These are phyloP conservation scores for Malus orientalis DNA, from an alignment of 306 rosid genomes.

Conservation along the genomic window DNA sequence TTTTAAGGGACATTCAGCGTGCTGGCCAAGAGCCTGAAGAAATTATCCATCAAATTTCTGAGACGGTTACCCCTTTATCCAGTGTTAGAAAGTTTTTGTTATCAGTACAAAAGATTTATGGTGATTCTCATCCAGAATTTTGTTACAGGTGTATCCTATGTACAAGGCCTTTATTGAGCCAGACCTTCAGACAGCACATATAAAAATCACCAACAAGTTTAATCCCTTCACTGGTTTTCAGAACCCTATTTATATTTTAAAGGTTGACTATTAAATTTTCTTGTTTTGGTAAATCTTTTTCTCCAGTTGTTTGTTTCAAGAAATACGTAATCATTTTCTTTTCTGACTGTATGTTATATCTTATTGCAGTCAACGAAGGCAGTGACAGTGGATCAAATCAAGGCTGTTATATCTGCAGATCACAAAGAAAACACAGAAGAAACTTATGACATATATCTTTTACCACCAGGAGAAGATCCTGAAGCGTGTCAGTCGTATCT, in stretches of 20 bases:
- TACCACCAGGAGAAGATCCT: slow-evolving; percentile 99
- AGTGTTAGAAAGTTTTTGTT: slow-evolving; percentile 13
- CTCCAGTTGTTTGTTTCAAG: slow-evolving; percentile 5
- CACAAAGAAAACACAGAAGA: slow-evolving; percentile 76
- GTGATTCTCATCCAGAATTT: slow-evolving; percentile 13
- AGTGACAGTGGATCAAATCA: slow-evolving; percentile 77
- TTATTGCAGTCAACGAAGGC: slow-evolving; percentile 60
- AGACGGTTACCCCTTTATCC: slow-evolving; percentile 69
- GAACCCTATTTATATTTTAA: slow-evolving; percentile 85
- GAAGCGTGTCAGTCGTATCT: slow-evolving; percentile 98
- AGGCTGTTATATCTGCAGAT: slow-evolving; percentile 59
- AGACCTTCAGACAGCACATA: slow-evolving; percentile 95
- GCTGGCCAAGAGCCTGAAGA: slow-evolving; percentile 99
- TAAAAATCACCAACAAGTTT: slow-evolving; percentile 84
- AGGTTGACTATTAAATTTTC: slow-evolving; percentile 31
- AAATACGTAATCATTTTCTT: not conserved
- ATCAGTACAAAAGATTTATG: slow-evolving; percentile 4
- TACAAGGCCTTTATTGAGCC: slow-evolving; percentile 99
- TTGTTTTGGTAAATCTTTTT: not conserved
- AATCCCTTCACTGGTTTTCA: slow-evolving; percentile 96
- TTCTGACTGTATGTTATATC: slow-evolving; percentile 2
- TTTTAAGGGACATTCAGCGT: slow-evolving; percentile 92
- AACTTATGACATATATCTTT: slow-evolving; percentile 95
- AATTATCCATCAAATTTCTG: slow-evolving; percentile 94
- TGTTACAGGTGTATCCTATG: slow-evolving; percentile 87